Evolutionary conservation across 441 rosid species (phyloP), one percentile per base, ranked within the genome.

Genomic region (Biscutella auriculata): DNA sequence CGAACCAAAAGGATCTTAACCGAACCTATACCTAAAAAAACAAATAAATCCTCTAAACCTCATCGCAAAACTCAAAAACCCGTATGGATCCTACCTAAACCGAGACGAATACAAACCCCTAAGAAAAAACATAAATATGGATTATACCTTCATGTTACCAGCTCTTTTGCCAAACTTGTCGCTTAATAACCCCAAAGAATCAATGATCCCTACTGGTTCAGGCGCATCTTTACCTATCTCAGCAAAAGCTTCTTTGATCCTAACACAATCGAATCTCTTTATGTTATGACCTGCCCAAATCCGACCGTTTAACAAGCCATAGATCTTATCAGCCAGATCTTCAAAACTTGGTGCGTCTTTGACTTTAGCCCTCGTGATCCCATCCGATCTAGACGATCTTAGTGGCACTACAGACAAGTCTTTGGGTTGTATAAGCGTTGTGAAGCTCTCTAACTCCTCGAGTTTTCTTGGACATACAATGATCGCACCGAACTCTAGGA

Each of bases 241-340:
- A 4, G 80, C 79, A 25, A 88, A 93, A 23, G 88, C 95, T 70
- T 93, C 98, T 73, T 72, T 85, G 15, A 92, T 87, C 4, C 98
- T 78, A 19, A 81, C 68, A 5, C 95, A 86, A 29, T 92, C 98
- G 13, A 92, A 92, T 59, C 98, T 81, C 27, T 54, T 78, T 9
- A 91, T 91, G 62, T 91, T 87, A 65, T 92, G 97, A 9, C 98
- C 98, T 5, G 97, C 95, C 97, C 98, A 93, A 41, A 88, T 66
- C 50, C 95, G 76, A 14, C 95, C 94, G 21, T 92, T 71, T 80
- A 92, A 72, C 36, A 84, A 70, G 58, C 51, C 17, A 13, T 56
- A 86, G 35, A 93, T 79, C 62, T 76, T 78, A n/a, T 83, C 88
- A 4, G 95, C 84, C 23, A 88, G 87, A 40, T 86, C 74, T 61